Evolutionary conservation across 257 asterid genomes (phyloP).

Genomic region (Catharanthus roseus): DNA sequence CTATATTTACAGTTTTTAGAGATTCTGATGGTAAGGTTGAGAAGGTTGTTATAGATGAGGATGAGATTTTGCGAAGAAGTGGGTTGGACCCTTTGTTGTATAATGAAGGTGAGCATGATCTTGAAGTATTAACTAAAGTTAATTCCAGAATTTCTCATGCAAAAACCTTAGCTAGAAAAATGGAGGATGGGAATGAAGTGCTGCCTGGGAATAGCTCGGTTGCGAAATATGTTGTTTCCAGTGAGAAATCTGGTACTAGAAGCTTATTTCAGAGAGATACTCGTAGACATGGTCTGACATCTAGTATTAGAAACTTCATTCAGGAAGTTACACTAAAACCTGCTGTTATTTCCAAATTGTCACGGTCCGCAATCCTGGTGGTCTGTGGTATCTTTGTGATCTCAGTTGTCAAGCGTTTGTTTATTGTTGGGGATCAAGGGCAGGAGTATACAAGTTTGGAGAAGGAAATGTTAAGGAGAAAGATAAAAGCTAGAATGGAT

Average conservation of each 20-base stretch:
- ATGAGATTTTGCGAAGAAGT: conserved; percentile 65
- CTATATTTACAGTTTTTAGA: conserved; percentile 58
- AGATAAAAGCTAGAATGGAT: conserved; percentile 53
- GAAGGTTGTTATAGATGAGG: conserved; percentile 70
- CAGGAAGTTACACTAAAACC: conserved; percentile 29
- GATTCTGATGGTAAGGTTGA: conserved; percentile 61
- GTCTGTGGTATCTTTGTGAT: conserved; percentile 51
- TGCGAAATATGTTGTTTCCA: conserved; percentile 46
- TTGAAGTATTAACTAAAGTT: conserved; percentile 39
- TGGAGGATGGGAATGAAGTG: conserved; percentile 55
- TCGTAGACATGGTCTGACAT: neutral
- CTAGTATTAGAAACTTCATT: conserved; percentile 9
- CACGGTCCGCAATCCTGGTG: conserved; percentile 45
- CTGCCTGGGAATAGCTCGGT: conserved; percentile 59
- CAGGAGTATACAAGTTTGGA: conserved; percentile 51
- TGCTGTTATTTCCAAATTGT: conserved; percentile 34
- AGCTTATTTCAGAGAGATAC: conserved; percentile 15
- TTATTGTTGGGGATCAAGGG: conserved; percentile 21
- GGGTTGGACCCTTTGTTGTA: conserved; percentile 33
- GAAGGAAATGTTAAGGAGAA: conserved; percentile 78
- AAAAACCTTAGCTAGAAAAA: conserved; percentile 59
- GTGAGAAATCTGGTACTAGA: conserved; percentile 28
- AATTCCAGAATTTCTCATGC: conserved; percentile 57
- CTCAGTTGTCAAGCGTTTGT: conserved; percentile 40
- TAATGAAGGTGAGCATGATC: conserved; percentile 18